Conservation (phyloP, 1,284 basidiomycete genomes). For the Thecaphora frezii region DNA sequence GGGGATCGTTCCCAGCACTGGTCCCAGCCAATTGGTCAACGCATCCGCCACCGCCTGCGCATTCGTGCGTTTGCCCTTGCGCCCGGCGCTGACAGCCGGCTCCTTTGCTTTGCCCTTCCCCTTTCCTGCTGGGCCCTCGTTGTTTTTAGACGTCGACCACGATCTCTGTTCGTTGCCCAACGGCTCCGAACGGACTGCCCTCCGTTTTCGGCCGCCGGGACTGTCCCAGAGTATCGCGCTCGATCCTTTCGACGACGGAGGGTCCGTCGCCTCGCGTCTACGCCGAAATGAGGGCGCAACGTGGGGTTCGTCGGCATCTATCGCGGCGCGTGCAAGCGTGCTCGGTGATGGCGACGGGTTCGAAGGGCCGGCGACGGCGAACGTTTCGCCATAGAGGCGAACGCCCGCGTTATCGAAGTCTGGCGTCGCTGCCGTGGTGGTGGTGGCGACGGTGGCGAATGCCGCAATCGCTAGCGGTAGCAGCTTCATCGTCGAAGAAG, state of each 20-base stretch:
- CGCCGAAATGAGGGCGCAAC: not conserved
- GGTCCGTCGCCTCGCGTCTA: no score
- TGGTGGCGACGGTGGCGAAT: slow-evolving; percentile 13
- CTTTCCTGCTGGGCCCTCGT: not conserved
- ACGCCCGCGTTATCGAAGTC: not conserved
- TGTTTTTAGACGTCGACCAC: slow-evolving; percentile 1
- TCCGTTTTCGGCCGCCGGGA: slow-evolving; percentile 14
- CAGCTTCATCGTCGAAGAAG: slow-evolving; percentile 24
- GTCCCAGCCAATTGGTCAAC: not conserved
- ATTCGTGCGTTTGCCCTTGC: slow-evolving; percentile 4
- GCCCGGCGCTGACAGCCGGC: not conserved
- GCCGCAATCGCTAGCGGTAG: slow-evolving; percentile 19
- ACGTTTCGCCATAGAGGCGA: not conserved
- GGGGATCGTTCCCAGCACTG: no score
- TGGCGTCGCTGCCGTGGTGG: slow-evolving; percentile 8
- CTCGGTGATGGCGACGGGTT: not conserved
- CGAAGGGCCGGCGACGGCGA: not conserved
- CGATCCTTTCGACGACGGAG: not conserved
- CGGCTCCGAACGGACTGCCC: slow-evolving; percentile 30
- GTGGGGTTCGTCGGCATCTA: no score
- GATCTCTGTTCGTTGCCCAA: not conserved
- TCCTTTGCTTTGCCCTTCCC: not conserved
- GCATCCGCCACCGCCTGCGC: slow-evolving; percentile 5
- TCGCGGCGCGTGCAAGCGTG: not conserved
- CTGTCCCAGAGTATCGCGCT: not conserved